These are phyloP conservation scores for Fusarium sp. DNA, from an alignment of 2,329 filamentous ascomycete species.

Conservation along the genomic window DNA sequence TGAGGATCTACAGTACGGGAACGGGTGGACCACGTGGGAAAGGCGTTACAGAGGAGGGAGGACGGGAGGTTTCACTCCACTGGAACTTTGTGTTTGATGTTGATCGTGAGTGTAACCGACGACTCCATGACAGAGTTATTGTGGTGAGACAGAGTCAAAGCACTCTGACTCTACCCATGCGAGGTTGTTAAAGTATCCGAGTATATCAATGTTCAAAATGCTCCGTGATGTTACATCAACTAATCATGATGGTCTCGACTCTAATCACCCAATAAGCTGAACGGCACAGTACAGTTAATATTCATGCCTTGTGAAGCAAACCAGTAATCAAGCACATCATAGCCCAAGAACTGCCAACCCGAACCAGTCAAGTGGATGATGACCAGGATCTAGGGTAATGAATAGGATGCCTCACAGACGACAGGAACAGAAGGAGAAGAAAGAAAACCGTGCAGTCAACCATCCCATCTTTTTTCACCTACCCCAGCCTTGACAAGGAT, in stretches of 20 bases:
- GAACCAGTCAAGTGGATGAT: conserved; percentile 17
- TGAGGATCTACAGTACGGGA: conserved; percentile 23
- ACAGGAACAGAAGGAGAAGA: conserved; percentile 24
- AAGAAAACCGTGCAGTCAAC: neutral
- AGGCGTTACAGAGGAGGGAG: conserved; percentile 10
- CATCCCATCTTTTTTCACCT: conserved; percentile 10
- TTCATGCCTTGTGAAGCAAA: conserved; percentile 10
- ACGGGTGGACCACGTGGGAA: conserved; percentile 38
- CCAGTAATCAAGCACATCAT: neutral
- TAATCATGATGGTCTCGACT: conserved; percentile 11
- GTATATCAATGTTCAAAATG: neutral
- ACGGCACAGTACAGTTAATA: neutral
- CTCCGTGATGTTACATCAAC: conserved; percentile 17
- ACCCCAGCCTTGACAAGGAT: conserved; percentile 20
- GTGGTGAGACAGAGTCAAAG: neutral
- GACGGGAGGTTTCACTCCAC: conserved; percentile 26
- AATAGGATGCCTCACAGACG: conserved; percentile 26
- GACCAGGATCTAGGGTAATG: conserved; percentile 14
- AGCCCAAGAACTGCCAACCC: conserved; percentile 1
- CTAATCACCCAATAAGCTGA: conserved; percentile 3
- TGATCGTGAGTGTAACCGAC: conserved; percentile 20
- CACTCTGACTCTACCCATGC: neutral
- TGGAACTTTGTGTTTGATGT: conserved; percentile 22
- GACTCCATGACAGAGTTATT: neutral
- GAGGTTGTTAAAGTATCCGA: neutral